A percentile compares a stretch with the other conserved stretches of the same genome.
Evolutionary conservation across 352 stramenopile species (phyloP).

Genomic region (Globisporangium okanoganense): DNA sequence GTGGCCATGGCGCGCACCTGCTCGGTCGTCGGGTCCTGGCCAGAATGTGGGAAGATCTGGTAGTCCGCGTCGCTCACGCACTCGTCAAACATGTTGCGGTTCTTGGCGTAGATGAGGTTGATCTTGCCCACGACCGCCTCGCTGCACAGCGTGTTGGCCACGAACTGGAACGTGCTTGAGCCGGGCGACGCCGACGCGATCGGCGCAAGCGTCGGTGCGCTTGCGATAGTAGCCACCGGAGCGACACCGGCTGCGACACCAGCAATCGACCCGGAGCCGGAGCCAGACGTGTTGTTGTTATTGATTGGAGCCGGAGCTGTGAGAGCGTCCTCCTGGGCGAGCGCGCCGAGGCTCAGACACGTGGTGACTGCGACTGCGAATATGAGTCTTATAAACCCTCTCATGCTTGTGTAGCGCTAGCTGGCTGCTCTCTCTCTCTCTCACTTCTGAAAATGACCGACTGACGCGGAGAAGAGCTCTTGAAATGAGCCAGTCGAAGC

Average conservation of each 20-base stretch:
- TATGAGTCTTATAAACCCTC: no score
- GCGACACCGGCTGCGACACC: neutral
- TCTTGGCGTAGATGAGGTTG: slow-evolving; percentile 54
- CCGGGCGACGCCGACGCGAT: slow-evolving; percentile 34
- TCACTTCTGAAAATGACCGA: neutral
- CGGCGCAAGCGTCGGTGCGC: slow-evolving; percentile 21
- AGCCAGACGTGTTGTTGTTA: neutral
- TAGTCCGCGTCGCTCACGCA: slow-evolving; percentile 50
- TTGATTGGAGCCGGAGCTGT: neutral
- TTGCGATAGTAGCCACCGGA: slow-evolving; percentile 9
- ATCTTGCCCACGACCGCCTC: slow-evolving; percentile 36
- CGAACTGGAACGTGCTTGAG: slow-evolving; percentile 42
- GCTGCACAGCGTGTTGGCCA: slow-evolving; percentile 36
- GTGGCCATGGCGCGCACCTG: slow-evolving; percentile 51
- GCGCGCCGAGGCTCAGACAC: neutral
- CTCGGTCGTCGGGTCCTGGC: slow-evolving; percentile 34
- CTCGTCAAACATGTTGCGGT: slow-evolving; percentile 48
- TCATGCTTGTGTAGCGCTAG: neutral
- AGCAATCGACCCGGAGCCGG: neutral
- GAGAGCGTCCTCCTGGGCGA: neutral
- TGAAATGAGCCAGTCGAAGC: neutral
- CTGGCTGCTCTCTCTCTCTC: neutral
- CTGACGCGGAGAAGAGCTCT: no score
- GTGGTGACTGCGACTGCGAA: neutral
- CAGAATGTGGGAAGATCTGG: slow-evolving; percentile 60